Base-by-base conservation (phyloP, 73 alveolate genomes). In the Symbiodinium natans region DNA sequence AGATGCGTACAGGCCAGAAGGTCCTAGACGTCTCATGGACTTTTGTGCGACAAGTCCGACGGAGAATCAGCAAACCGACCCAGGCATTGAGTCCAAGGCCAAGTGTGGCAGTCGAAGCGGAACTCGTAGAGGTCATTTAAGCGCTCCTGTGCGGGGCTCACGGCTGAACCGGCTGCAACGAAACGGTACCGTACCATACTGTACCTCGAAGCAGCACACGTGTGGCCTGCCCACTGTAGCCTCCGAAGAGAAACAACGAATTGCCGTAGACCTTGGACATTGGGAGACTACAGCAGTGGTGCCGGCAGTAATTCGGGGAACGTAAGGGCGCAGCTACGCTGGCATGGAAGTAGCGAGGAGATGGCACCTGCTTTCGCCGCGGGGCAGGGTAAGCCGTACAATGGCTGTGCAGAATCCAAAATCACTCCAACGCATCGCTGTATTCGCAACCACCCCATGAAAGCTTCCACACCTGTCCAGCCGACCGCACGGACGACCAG, bases 271-370 rank as follows among this genome's bases (percentile, higher is more conserved):
- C 90, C 98, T 75, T 38, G 21, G 43, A 38, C 2, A 0, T 3
- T 17, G 31, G 6, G 46, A 8, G 2, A n/a, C n/a, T n/a, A n/a
- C n/a, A n/a, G n/a, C n/a, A n/a, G n/a, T n/a, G n/a, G n/a, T n/a
- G n/a, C n/a, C n/a, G n/a, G n/a, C n/a, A n/a, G n/a, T n/a, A n/a
- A n/a, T n/a, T 73, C 43, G 23, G 5, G 42, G 27, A 11, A 27
- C 7, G 40, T 7, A 10, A 21, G 83, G 71, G 11, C 95, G 74
- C 34, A 6, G 80, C 99, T 4, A 99, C 99, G 31, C 99, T 99
- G 71, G 99, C 99, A 74, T 99, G 99, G 86, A 99, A 99, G 93
- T 99, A 99, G 46, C 99, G 93, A 8, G 99, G 99, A 9, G 99
- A 92, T 2, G 99, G 99, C 29, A 99, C 99, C 77, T 92, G 77